These are phyloP conservation scores for Hypoxylon sp. DNA, from an alignment of 2,329 filamentous ascomycete species.

Conservation along the genomic window DNA sequence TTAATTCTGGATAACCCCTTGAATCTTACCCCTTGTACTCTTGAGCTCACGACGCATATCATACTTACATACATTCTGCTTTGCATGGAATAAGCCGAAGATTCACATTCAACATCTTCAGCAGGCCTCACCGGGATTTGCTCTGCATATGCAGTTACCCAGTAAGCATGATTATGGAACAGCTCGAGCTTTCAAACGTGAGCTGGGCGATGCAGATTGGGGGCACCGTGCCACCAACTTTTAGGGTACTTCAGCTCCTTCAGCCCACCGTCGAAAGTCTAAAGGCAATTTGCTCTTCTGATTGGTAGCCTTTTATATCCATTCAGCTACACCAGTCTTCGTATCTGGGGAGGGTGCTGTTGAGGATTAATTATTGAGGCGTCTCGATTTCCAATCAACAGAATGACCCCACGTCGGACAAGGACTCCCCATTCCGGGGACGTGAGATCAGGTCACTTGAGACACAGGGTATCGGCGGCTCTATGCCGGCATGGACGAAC, in stretches of 20 bases:
- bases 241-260: constrained; percentile 32
- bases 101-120: constrained; percentile 15
- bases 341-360: constrained; percentile 20
- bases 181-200: constrained; percentile 23
- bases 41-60: constrained; percentile 8
- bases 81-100: constrained; percentile 17
- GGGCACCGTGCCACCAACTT: constrained; percentile 25
- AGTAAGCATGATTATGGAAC: constrained; percentile 8
- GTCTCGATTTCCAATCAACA: constrained; percentile 22
- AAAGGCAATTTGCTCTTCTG: constrained; percentile 20
- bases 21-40: too few relatives aligned
- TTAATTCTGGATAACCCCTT: constrained; percentile 8
- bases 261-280: constrained; percentile 26
- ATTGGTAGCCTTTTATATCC: constrained; percentile 37
- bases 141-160: constrained; percentile 8
- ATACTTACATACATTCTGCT: constrained; percentile 3
- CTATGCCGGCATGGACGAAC: constrained; percentile 2
- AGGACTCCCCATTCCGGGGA: constrained; percentile 5
- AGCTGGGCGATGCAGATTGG: constrained; percentile 22
- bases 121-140: constrained; percentile 17
- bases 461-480: constrained; percentile 10
- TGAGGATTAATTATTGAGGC: constrained; percentile 20
- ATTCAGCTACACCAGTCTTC: constrained; percentile 31
- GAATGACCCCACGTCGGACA: constrained; percentile 18
- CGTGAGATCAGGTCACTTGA: constrained; percentile 9